phyloP scores from a whole-genome alignment of 2,329 filamentous ascomycete genomes.

The Monascus ruber region DNA sequence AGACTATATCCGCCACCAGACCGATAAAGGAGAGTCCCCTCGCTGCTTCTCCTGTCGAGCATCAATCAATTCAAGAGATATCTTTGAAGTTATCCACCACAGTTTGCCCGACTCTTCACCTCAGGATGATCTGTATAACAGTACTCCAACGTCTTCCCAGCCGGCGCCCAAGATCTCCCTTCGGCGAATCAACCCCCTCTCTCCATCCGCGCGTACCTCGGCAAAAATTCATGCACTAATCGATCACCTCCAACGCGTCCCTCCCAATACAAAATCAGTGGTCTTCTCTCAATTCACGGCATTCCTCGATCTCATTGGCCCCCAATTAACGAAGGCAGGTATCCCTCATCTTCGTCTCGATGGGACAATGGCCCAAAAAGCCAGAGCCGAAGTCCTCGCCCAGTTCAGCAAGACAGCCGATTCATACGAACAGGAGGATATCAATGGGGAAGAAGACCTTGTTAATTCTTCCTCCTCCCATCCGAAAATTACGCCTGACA shows the following conservation, averaged over 20 bases:
- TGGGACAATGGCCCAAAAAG: conserved; percentile 77
- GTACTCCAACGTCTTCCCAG: conserved; percentile 26
- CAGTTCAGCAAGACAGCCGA: conserved; percentile 50
- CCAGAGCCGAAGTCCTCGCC: conserved; percentile 63
- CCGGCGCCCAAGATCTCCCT: conserved; percentile 45
- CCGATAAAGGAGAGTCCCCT: conserved; percentile 60
- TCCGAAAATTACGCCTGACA: neutral
- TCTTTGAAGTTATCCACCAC: conserved; percentile 85
- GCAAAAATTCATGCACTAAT: conserved; percentile 80
- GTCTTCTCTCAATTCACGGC: conserved; percentile 97
- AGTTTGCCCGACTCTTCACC: conserved; percentile 34
- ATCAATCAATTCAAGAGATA: conserved; percentile 65
- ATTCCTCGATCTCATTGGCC: conserved; percentile 82
- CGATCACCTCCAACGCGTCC: conserved; percentile 58
- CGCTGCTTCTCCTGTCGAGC: conserved; percentile 87
- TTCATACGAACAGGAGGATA: conserved; percentile 21
- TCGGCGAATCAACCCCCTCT: conserved; percentile 51
- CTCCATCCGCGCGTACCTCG: conserved; percentile 48
- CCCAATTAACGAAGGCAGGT: conserved; percentile 59
- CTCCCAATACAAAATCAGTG: conserved; percentile 70
- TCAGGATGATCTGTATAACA: conserved; percentile 32
- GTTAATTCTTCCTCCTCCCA: neutral
- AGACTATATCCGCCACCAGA: conserved; percentile 79
- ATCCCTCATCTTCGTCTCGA: conserved; percentile 82
- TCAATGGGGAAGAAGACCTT: conserved; percentile 21